A percentile compares a stretch with the other conserved stretches of the same genome.
Conservation (phyloP, 129 eudicot genomes). For the Lactuca sativa region DNA sequence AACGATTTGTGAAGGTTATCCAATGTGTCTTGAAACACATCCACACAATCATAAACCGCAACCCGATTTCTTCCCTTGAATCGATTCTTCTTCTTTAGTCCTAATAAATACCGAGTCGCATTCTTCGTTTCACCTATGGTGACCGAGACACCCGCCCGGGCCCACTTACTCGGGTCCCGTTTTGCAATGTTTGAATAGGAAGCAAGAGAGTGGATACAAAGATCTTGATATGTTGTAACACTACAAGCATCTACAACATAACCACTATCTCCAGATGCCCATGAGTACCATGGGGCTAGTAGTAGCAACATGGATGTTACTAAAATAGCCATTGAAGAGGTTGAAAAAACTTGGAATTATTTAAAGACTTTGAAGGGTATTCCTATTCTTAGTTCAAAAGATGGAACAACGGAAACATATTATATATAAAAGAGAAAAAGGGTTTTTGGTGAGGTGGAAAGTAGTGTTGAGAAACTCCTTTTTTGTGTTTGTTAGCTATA, state of each 20-base stretch:
- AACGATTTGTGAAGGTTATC: constrained; percentile 70
- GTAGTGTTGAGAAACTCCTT: constrained; percentile 27
- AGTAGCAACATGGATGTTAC: constrained; percentile 22
- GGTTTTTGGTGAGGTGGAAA: constrained; percentile 35
- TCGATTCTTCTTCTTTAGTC: constrained; percentile 23
- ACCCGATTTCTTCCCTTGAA: constrained; percentile 41
- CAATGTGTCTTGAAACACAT: constrained; percentile 54
- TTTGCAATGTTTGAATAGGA: constrained; percentile 61
- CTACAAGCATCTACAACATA: constrained; percentile 77
- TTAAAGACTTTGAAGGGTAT: not conserved
- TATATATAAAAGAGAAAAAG: constrained; percentile 15
- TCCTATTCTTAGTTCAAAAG: not conserved
- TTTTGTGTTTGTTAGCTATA: constrained; percentile 19
- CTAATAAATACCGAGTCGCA: constrained; percentile 33
- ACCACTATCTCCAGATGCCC: constrained; percentile 13
- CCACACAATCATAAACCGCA: constrained; percentile 69
- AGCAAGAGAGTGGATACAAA: constrained; percentile 66
- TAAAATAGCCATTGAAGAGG: constrained; percentile 15
- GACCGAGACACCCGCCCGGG: constrained; percentile 86
- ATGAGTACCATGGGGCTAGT: constrained; percentile 23
- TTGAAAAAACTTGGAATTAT: not conserved
- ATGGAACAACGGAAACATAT: not conserved
- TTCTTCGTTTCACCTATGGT: constrained; percentile 71
- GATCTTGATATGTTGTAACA: constrained; percentile 58
- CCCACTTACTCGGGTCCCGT: constrained; percentile 73